A percentile compares a stretch with the other conserved stretches of the same genome.
Conservation (phyloP, 2,329 filamentous ascomycete genomes). For the Neopestalotiopsis clavispora region DNA sequence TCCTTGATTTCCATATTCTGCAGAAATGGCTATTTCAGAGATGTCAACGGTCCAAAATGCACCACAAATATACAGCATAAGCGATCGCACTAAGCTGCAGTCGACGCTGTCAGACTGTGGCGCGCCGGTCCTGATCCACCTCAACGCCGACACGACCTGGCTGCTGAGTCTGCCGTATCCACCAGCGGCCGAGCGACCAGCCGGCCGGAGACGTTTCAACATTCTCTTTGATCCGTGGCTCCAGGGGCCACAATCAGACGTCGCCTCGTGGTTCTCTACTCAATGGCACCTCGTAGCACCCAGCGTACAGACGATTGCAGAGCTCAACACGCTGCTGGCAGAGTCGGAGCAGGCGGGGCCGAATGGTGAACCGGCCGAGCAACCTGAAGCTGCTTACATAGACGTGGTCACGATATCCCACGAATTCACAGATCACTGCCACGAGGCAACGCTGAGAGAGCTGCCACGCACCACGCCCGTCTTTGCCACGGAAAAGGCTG, state of each 20-base stretch:
- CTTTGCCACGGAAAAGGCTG: conserved; percentile 64
- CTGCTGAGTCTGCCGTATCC: conserved; percentile 68
- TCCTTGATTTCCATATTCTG: too few relatives aligned
- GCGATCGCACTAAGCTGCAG: conserved; percentile 17
- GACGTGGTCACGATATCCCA: conserved; percentile 66
- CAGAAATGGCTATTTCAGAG: background rate
- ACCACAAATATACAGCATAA: background rate
- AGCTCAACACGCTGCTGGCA: conserved; percentile 56
- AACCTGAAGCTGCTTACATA: conserved; percentile 45
- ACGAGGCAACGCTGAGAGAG: conserved; percentile 63
- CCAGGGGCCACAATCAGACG: conserved; percentile 64
- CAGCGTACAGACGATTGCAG: conserved; percentile 56
- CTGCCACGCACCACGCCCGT: conserved; percentile 59
- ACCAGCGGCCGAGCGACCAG: conserved; percentile 41
- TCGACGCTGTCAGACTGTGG: background rate
- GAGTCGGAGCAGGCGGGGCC: conserved; percentile 48
- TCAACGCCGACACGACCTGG: conserved; percentile 73
- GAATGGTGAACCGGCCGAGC: conserved; percentile 19
- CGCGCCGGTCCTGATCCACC: conserved; percentile 59
- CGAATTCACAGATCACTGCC: conserved; percentile 73
- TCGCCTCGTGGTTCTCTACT: conserved; percentile 67
- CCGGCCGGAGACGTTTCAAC: conserved; percentile 62
- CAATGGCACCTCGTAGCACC: conserved; percentile 65
- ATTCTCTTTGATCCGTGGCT: conserved; percentile 72
- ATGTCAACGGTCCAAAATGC: background rate